Conservation (phyloP, 2,329 filamentous ascomycete genomes). For the Orbilia ellipsospora region DNA sequence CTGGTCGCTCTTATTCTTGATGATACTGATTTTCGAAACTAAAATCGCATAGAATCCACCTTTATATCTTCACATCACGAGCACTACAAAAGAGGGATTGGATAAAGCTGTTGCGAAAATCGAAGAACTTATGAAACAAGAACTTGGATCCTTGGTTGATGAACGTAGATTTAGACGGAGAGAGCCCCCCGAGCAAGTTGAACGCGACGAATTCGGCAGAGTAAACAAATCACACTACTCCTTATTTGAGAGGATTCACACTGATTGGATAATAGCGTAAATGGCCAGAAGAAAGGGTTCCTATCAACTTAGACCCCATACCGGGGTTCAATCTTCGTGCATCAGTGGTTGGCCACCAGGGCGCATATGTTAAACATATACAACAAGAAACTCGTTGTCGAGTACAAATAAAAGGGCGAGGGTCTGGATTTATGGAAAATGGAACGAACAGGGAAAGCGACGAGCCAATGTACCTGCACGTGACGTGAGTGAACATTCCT, state of each 20-base stretch:
- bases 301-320: slow-evolving; percentile 88
- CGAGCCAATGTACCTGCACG: slow-evolving; percentile 95
- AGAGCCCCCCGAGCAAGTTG: slow-evolving; percentile 79
- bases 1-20: too few species aligned
- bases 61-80: slow-evolving; percentile 93
- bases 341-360: slow-evolving; percentile 93
- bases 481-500: slow-evolving; percentile 74
- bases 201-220: slow-evolving; percentile 89
- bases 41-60: slow-evolving; percentile 77
- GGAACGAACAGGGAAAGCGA: slow-evolving; percentile 91
- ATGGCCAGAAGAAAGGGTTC: slow-evolving; percentile 97
- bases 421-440: slow-evolving; percentile 91
- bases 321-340: slow-evolving; percentile 95
- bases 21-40: not conserved
- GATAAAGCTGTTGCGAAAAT: slow-evolving; percentile 89
- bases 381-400: slow-evolving; percentile 94
- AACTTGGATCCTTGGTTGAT: slow-evolving; percentile 93
- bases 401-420: slow-evolving; percentile 97
- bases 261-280: slow-evolving; percentile 74
- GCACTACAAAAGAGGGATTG: slow-evolving; percentile 88
- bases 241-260: slow-evolving; percentile 50
- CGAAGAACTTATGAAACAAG: slow-evolving; percentile 94
- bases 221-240: slow-evolving; percentile 66
- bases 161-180: slow-evolving; percentile 89
- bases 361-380: slow-evolving; percentile 97